These are phyloP conservation scores for Puya raimondii DNA, from an alignment of 176 grass and related monocot genomes.

Conservation along the genomic window DNA sequence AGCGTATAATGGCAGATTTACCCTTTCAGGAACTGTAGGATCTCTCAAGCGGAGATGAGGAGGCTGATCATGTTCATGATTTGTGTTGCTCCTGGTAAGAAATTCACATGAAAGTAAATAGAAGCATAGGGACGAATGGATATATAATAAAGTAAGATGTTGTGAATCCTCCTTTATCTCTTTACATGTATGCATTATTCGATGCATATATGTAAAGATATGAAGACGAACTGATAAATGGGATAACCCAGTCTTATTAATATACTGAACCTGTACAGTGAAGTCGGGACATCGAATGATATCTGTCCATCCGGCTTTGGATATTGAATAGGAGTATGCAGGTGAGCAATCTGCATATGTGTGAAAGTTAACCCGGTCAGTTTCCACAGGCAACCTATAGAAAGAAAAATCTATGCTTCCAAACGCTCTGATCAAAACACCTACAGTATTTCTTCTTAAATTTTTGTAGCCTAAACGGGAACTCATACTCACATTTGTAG, in stretches of 20 bases:
- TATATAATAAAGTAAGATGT: conserved; percentile 12
- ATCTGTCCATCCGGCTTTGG: conserved; percentile 76
- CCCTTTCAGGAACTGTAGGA: conserved; percentile 45
- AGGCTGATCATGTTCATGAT: conserved; percentile 98
- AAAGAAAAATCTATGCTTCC: conserved; percentile 4
- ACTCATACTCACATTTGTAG: conserved; percentile 63
- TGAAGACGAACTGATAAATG: background rate
- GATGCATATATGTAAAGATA: background rate
- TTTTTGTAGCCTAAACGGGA: conserved; percentile 2
- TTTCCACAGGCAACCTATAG: conserved; percentile 6
- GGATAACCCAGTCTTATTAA: background rate
- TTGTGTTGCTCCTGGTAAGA: conserved; percentile 74
- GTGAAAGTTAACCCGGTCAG: conserved; percentile 16
- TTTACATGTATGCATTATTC: too few relatives aligned
- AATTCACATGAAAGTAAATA: conserved; percentile 13
- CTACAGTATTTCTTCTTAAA: background rate
- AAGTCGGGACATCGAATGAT: conserved; percentile 87
- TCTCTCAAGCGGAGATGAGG: conserved; percentile 77
- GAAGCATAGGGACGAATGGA: background rate
- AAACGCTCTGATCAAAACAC: background rate
- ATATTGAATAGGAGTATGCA: conserved; percentile 55
- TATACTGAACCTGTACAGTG: conserved; percentile 64
- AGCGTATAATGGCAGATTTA: conserved; percentile 78
- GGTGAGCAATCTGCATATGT: conserved; percentile 37
- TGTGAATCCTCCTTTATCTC: background rate